phyloP scores from a whole-genome alignment of 2,329 filamentous ascomycete genomes.

The Xylariaceae sp. region DNA sequence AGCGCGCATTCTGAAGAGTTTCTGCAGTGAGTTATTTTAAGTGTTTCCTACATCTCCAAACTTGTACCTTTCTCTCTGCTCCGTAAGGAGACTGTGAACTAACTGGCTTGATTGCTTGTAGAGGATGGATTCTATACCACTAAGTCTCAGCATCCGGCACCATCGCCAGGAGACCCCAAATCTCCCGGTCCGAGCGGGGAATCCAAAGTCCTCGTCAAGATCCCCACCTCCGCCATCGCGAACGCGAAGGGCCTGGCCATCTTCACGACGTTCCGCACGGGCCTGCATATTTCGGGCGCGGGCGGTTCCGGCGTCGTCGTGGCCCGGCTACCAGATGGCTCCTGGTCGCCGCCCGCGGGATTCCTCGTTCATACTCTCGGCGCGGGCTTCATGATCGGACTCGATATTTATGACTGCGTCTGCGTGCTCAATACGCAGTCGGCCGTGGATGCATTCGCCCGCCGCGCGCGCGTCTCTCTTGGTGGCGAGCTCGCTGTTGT shows the following conservation, averaged over 20 bases:
- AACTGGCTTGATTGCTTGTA: conserved; percentile 40
- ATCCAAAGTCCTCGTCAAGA: conserved; percentile 58
- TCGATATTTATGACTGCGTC: conserved; percentile 90
- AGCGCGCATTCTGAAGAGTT: conserved; percentile 80
- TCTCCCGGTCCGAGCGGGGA: conserved; percentile 44
- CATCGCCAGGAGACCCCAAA: conserved; percentile 34
- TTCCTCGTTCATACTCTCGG: conserved; percentile 83
- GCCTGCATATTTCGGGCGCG: conserved; percentile 70
- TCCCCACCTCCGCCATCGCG: conserved; percentile 65
- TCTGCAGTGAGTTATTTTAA: conserved; percentile 71
- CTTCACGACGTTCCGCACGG: conserved; percentile 73
- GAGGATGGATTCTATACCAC: conserved; percentile 61
- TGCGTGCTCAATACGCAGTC: conserved; percentile 82
- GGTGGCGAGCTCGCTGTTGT: conserved; percentile 80
- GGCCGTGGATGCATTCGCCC: conserved; percentile 79
- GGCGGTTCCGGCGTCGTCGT: conserved; percentile 71
- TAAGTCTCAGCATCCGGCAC: conserved; percentile 32
- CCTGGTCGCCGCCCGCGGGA: conserved; percentile 82
- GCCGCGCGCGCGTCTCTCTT: conserved; percentile 71
- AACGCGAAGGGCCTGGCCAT: conserved; percentile 74
- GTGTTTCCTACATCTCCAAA: not conserved
- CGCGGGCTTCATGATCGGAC: conserved; percentile 79
- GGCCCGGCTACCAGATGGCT: conserved; percentile 66
- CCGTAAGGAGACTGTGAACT: not conserved
- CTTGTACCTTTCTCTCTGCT: not conserved